phyloP scores from a whole-genome alignment of 139 green algal genomes.

The Auxenochlorella protothecoides region DNA sequence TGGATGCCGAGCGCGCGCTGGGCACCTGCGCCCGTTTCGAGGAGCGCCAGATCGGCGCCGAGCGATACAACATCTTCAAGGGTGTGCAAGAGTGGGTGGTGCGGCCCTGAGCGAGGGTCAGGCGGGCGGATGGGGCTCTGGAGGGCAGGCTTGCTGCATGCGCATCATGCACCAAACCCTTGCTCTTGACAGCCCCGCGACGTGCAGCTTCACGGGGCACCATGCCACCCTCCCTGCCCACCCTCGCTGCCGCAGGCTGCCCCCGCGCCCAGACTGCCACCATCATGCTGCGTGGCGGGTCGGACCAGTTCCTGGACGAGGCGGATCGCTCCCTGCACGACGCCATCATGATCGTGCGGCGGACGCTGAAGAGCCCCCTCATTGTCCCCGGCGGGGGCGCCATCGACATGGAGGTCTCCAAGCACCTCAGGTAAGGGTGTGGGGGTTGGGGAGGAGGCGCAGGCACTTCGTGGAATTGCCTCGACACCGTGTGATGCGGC shows the following conservation, averaged over 20 bases:
- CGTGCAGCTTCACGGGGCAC: neutral
- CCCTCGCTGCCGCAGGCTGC: constrained; percentile 37
- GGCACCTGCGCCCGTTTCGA: constrained; percentile 85
- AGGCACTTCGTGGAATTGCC: neutral
- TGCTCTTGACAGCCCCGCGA: neutral
- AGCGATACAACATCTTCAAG: constrained; percentile 98
- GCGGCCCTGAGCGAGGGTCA: neutral
- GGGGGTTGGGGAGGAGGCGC: neutral
- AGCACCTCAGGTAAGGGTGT: constrained; percentile 15
- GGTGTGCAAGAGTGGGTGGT: constrained; percentile 11
- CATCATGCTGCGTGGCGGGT: constrained; percentile 90
- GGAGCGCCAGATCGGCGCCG: constrained; percentile 92
- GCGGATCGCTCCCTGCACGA: constrained; percentile 93
- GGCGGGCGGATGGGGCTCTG: neutral
- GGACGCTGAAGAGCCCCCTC: constrained; percentile 63
- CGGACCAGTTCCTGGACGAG: constrained; percentile 88
- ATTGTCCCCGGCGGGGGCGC: constrained; percentile 91
- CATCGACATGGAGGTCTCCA: constrained; percentile 84
- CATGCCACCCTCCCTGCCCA: neutral
- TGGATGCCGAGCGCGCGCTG: constrained; percentile 58
- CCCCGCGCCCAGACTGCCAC: constrained; percentile 80
- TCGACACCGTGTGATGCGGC: neutral
- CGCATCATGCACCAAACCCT: neutral
- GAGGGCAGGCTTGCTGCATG: neutral
- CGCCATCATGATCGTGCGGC: constrained; percentile 96